Conservation (phyloP, 352 stramenopile species). For the Phytophthora fragariaefolia region DNA sequence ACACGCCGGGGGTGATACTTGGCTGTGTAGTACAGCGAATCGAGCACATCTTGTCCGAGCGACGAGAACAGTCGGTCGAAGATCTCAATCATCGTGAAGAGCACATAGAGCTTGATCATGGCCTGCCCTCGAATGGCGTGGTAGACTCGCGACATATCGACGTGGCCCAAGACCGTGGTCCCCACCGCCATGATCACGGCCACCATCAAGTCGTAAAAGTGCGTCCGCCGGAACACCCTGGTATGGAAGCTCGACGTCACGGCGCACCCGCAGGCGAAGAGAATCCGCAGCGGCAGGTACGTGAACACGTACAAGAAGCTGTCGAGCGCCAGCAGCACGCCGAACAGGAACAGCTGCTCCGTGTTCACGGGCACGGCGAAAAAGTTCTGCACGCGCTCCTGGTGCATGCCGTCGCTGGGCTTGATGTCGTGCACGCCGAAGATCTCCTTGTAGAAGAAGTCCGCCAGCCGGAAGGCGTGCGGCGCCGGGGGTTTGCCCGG, state of each 20-base stretch:
- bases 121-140: conserved; percentile 98
- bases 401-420: conserved; percentile 70
- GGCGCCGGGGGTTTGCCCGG: conserved; percentile 34
- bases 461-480: conserved; percentile 64
- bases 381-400: conserved; percentile 87
- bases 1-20: conserved; percentile 80
- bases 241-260: conserved; percentile 81
- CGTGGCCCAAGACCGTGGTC: conserved; percentile 76
- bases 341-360: conserved; percentile 93
- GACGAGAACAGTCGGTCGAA: conserved; percentile 97
- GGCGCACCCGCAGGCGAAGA: conserved; percentile 78
- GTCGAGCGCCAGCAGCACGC: conserved; percentile 95
- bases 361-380: conserved; percentile 76
- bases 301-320: conserved; percentile 98
- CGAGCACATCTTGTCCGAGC: conserved; percentile 97
- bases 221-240: conserved; percentile 81
- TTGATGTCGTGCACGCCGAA: conserved; percentile 88
- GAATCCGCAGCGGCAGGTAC: conserved; percentile 94
- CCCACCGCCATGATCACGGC: conserved; percentile 82
- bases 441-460: conserved; percentile 89
- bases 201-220: conserved; percentile 94
- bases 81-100: conserved; percentile 99
- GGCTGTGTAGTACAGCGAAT: conserved; percentile 93
- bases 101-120: conserved; percentile 99
- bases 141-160: conserved; percentile 98